These are phyloP conservation scores for Amanita polypyramis DNA, from an alignment of 768 basidiomycete species.

Conservation along the genomic window DNA sequence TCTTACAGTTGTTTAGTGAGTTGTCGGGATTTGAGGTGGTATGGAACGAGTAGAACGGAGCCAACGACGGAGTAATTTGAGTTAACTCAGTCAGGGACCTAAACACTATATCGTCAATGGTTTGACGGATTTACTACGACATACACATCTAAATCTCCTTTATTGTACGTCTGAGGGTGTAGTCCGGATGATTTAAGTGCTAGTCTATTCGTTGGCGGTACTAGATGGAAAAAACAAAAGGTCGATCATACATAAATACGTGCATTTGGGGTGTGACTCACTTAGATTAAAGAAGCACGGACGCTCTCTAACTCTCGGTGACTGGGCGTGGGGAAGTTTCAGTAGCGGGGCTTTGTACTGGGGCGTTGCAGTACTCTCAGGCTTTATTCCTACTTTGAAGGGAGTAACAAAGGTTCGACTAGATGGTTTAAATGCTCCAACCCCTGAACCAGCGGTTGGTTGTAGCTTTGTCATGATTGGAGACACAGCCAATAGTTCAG, in stretches of 20 bases:
- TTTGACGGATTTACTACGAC: slow-evolving; percentile 36
- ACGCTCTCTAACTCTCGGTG: slow-evolving; percentile 6
- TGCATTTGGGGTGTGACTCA: slow-evolving; percentile 17
- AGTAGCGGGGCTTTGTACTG: slow-evolving; percentile 5
- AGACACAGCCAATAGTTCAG: background rate
- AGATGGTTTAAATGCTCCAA: slow-evolving; percentile 12
- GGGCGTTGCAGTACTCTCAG: slow-evolving; percentile 26
- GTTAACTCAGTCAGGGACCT: slow-evolving; percentile 42
- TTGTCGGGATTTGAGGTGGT: slow-evolving; percentile 18
- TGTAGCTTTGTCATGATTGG: background rate
- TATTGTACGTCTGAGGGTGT: slow-evolving; percentile 34
- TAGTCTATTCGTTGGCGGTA: slow-evolving; percentile 22
- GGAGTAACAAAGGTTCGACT: slow-evolving; percentile 48
- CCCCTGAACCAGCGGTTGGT: background rate
- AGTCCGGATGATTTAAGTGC: slow-evolving; percentile 40
- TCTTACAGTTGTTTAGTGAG: slow-evolving; percentile 9
- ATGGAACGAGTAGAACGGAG: slow-evolving; percentile 52
- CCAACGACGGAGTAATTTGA: slow-evolving; percentile 44
- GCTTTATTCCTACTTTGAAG: slow-evolving; percentile 45
- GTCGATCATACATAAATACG: background rate
- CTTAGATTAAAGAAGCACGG: slow-evolving; percentile 33
- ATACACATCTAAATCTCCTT: slow-evolving; percentile 29
- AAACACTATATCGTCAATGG: background rate
- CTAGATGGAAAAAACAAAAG: background rate
- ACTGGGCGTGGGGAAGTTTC: slow-evolving; percentile 9